Evolutionary conservation across 805 yeast species (phyloP), one percentile per base, ranked within the genome.

Genomic region (Jamesozyma gamospora): DNA sequence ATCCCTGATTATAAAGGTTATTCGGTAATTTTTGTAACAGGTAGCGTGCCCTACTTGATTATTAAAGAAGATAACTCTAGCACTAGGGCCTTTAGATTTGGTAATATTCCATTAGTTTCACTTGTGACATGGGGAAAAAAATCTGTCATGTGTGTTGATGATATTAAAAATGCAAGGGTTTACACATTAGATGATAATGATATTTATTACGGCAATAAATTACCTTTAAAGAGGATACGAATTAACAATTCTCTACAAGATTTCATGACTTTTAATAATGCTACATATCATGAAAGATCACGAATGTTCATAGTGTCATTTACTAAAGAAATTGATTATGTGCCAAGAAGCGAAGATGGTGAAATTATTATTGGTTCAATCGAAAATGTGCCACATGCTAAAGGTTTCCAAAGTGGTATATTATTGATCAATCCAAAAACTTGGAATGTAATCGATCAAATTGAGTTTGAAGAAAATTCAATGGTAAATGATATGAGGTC

Each of bases 341-440:
- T 69, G 28, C 77, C 85, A 14, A 56, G 75, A 13, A 94, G 83
- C 51, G 95, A 83, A 52, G 94, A 83, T 44, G 86, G 77, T 2
- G 68, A 69, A 17, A 28, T 43, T 15, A 65, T 81, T 34, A 75
- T 74, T 9, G 94, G 90, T 9, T 71, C 69, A 25, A 62, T 57
- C 9, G 67, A 69, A 28, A 37, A 44, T 25, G 52, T 40, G 3
- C 75, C 79, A 0, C 69, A 71, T 32, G 84, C 92, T 0, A 49
- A 52, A 15, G 67, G 77, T 9, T 79, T 65, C 46, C 72, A 74
- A 42, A 82, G 94, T 13, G 65, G 70, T 3, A 55, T 88, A 4
- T 70, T 76, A 39, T 60, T 88, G 34, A 53, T 88, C 0, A 80
- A 90, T 1, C 92, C 95, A 0, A 64, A 66, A 31, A 77, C 75